These are phyloP conservation scores for Oryza glaberrima DNA, from an alignment of 176 grass and related monocot genomes.

Conservation along the genomic window DNA sequence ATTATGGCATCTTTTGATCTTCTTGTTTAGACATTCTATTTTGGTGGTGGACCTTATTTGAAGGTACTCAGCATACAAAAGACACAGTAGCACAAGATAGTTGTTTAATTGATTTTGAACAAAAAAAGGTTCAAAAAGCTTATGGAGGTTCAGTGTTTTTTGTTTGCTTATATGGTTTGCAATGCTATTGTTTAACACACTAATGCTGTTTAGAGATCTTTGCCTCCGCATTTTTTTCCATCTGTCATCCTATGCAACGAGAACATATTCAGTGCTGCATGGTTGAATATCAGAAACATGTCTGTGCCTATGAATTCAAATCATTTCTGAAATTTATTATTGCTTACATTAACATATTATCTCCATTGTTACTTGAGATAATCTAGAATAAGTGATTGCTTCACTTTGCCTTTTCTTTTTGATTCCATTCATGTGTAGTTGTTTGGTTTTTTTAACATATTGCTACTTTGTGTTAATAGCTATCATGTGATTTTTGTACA, in stretches of 20 bases:
- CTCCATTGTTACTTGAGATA: background rate
- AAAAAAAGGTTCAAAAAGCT: constrained; percentile 6
- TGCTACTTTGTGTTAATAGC: background rate
- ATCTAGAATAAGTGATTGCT: background rate
- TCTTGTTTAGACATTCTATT: background rate
- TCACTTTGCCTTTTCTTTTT: background rate
- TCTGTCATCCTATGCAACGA: background rate
- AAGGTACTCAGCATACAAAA: constrained; percentile 2
- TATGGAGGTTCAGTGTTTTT: background rate
- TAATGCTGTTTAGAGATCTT: constrained; percentile 12
- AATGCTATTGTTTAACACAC: constrained; percentile 3
- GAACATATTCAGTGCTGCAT: background rate
- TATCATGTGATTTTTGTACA: background rate
- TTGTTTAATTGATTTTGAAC: background rate
- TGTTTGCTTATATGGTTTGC: background rate
- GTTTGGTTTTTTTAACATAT: constrained; percentile 19
- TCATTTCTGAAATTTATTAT: constrained; percentile 18
- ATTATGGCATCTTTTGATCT: constrained; percentile 16
- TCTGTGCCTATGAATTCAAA: constrained; percentile 5
- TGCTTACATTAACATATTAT: background rate
- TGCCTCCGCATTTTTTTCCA: background rate
- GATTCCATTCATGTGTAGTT: background rate
- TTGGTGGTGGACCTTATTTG: constrained; percentile 27
- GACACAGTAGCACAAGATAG: background rate
- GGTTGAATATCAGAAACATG: background rate